Conservation (phyloP, 768 basidiomycete genomes). For the Sporobolomyces pararoseus region DNA sequence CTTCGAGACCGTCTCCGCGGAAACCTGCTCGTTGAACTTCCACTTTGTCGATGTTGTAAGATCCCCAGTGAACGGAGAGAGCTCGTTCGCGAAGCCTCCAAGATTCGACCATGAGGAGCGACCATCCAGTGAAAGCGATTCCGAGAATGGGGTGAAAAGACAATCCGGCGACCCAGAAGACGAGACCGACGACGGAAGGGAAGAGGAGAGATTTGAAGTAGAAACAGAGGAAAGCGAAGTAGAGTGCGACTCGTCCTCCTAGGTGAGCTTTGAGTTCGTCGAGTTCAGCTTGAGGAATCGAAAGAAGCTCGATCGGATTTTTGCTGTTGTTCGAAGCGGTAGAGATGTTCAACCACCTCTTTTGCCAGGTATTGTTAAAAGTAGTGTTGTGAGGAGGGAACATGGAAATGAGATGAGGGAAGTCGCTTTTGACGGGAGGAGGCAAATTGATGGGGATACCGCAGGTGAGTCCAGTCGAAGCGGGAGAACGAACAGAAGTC, state of each 20-base stretch:
- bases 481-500: constrained; percentile 66
- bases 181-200: constrained; percentile 66
- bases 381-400: constrained; percentile 77
- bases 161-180: constrained; percentile 66
- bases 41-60: constrained; percentile 63
- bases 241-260: constrained; percentile 76
- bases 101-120: constrained; percentile 78
- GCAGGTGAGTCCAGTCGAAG: constrained; percentile 43
- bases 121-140: constrained; percentile 72
- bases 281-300: constrained; percentile 56
- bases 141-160: constrained; percentile 78
- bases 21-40: constrained; percentile 68
- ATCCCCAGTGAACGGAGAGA: constrained; percentile 76
- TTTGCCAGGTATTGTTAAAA: constrained; percentile 76
- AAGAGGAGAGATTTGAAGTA: constrained; percentile 80
- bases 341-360: constrained; percentile 57
- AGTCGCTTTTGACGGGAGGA: constrained; percentile 50
- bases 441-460: constrained; percentile 24
- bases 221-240: constrained; percentile 44
- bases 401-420: constrained; percentile 75
- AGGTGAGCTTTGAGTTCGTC: constrained; percentile 73
- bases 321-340: constrained; percentile 46
- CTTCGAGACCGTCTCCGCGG: constrained; percentile 48
- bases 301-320: constrained; percentile 58
- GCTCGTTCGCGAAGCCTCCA: constrained; percentile 84